Evolutionary conservation across 2,329 filamentous ascomycete genomes (phyloP).

Genomic region (Paecilomyces variotii): DNA sequence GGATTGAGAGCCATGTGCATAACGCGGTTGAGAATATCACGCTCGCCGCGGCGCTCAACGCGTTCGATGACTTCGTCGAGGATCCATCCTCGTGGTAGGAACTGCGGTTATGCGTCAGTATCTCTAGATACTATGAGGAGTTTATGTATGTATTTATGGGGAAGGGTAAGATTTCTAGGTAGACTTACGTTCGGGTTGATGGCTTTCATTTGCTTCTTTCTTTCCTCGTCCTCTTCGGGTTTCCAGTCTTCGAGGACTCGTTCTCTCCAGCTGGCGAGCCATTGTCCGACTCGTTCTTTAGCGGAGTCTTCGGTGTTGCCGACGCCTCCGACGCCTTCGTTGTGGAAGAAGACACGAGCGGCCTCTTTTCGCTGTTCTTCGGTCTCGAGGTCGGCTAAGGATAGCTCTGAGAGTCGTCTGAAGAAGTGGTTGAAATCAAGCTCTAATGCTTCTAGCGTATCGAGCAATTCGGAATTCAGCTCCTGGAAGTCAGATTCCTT

Average conservation of each 20-base stretch:
- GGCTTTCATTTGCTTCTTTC: slow-evolving; percentile 66
- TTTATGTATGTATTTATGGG: too few relatives aligned
- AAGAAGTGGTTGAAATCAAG: slow-evolving; percentile 96
- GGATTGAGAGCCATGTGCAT: slow-evolving; percentile 80
- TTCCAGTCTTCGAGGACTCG: slow-evolving; percentile 72
- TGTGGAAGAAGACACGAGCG: slow-evolving; percentile 71
- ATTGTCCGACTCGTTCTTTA: slow-evolving; percentile 60
- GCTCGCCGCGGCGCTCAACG: slow-evolving; percentile 76
- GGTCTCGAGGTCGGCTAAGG: slow-evolving; percentile 55
- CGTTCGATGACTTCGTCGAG: slow-evolving; percentile 86
- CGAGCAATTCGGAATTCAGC: slow-evolving; percentile 73
- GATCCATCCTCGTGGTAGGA: slow-evolving; percentile 83
- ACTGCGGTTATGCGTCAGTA: slow-evolving; percentile 35
- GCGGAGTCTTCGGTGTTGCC: slow-evolving; percentile 56
- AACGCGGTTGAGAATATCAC: slow-evolving; percentile 65
- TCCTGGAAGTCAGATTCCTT: slow-evolving; percentile 69
- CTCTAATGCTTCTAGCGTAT: slow-evolving; percentile 71
- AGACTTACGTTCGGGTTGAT: slow-evolving; percentile 68
- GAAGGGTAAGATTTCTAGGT: background rate
- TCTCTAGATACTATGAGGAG: background rate
- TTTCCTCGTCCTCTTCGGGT: slow-evolving; percentile 51
- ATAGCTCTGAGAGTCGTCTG: slow-evolving; percentile 62
- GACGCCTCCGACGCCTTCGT: slow-evolving; percentile 56
- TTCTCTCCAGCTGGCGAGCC: slow-evolving; percentile 71
- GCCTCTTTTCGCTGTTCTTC: slow-evolving; percentile 55